Evolutionary conservation across 2,329 filamentous ascomycete species (phyloP).

Genomic region (Xylariaceae sp.): DNA sequence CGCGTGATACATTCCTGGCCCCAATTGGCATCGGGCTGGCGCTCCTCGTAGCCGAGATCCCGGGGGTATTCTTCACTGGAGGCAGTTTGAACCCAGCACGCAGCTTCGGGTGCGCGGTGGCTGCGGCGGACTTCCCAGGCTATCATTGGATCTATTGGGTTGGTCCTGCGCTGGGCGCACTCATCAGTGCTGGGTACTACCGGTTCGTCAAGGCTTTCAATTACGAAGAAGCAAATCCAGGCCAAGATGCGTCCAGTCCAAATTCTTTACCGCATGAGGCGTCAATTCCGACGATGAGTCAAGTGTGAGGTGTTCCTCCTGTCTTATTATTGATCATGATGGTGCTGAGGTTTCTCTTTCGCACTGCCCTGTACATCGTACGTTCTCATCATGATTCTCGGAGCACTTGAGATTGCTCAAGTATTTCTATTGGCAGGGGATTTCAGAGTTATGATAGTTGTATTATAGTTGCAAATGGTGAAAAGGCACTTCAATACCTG

Average conservation of each 20-base stretch:
- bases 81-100: slow-evolving; percentile 42
- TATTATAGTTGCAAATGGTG: too few species aligned
- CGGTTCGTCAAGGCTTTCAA: slow-evolving; percentile 41
- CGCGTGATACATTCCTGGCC: slow-evolving; percentile 61
- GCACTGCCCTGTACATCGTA: too few species aligned
- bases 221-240: slow-evolving; percentile 39
- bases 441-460: too few species aligned
- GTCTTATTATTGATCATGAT: too few species aligned
- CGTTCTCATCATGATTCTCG: too few species aligned
- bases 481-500: too few species aligned
- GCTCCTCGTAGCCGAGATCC: slow-evolving; percentile 51
- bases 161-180: slow-evolving; percentile 40
- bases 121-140: slow-evolving; percentile 31
- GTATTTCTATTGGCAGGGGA: too few species aligned
- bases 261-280: background rate
- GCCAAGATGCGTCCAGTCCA: slow-evolving; percentile 29
- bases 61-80: slow-evolving; percentile 39
- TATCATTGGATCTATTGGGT: slow-evolving; percentile 46
- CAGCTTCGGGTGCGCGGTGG: slow-evolving; percentile 42
- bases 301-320: slow-evolving; percentile 2
- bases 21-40: slow-evolving; percentile 64
- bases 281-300: background rate
- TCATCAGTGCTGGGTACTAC: slow-evolving; percentile 39
- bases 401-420: too few species aligned
- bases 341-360: too few species aligned